Conservation (phyloP, 129 eudicot genomes). For the Saussurea involucrata region DNA sequence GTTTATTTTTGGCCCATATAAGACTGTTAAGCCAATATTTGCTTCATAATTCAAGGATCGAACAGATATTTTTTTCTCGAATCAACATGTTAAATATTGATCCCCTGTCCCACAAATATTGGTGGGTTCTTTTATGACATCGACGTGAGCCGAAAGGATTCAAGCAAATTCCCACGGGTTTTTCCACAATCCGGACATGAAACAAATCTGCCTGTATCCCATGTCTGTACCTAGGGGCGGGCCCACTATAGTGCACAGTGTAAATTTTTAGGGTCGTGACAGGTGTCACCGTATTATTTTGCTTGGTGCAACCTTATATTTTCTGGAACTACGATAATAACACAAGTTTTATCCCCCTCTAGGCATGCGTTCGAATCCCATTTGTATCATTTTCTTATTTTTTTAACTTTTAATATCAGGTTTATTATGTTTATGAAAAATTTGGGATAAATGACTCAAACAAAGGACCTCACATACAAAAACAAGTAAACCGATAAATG, state of each 20-base stretch:
- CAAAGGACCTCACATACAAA: not conserved
- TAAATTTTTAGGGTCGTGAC: not conserved
- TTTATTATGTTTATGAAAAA: not conserved
- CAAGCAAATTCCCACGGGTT: not conserved
- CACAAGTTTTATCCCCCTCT: not conserved
- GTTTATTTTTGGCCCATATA: not conserved
- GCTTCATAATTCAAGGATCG: conserved; percentile 4
- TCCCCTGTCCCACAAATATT: conserved; percentile 2
- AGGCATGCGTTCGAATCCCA: not conserved
- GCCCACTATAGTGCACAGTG: too few species aligned
- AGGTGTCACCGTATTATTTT: not conserved
- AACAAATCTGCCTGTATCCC: not conserved
- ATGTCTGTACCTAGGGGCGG: too few species aligned
- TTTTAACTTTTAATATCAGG: not conserved
- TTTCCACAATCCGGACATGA: not conserved
- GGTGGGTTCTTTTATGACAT: not conserved
- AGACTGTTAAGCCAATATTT: not conserved
- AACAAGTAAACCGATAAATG: not conserved
- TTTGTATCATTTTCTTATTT: not conserved
- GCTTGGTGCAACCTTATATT: not conserved
- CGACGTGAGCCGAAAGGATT: conserved; percentile 5
- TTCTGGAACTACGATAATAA: not conserved
- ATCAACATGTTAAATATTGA: not conserved
- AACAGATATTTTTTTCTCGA: not conserved
- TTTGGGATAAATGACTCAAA: not conserved